Base-by-base conservation (phyloP, 495 filamentous ascomycete species). In the Podospora fimiseda region DNA sequence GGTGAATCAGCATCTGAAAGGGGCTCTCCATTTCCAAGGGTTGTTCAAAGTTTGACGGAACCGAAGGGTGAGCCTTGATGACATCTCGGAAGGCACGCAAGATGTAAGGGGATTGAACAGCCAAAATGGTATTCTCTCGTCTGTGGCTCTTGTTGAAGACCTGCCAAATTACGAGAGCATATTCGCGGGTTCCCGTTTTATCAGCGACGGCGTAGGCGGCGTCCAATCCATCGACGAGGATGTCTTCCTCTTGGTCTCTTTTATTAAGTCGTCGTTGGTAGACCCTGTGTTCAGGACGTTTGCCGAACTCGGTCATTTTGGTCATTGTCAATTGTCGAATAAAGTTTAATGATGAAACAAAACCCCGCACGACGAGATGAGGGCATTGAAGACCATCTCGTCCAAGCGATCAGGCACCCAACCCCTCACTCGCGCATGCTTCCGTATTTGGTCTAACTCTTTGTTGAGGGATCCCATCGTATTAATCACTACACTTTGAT, bases 91-190 rank as follows among this genome's bases (percentile, higher is more conserved):
- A 41, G 14, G 64, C 62, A 38, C 57, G 58, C 19, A 74, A 63
- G 11, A 78, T 64, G 20, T 70, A 52, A 1, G 68, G 68, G 2
- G 75, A 78, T 48, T 78, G 74, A 52, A 78, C 65, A 16, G 66
- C 54, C 13, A 78, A 50, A 6, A 43, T 58, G 11, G 62, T 70
- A 53, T 63, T 67, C 43, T 61, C 60, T 9, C 62, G 57, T 15
- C 55, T 51, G 9, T 63, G 39, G 5, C 16, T 41, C 14, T 41
- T 14, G 39, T 5, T n/a, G 14, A 41, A 41, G 22, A 50, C 48
- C 50, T 52, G 60, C 22, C 67, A 56, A 49, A 72, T 63, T 23
- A 72, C 67, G 18, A 74, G 55, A 9, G 71, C 70, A 52, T 68
- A 71, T n/a, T 49, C 47, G 47, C 27, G 30, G 11, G 36, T 37